phyloP scores from a whole-genome alignment of 1,284 basidiomycete genomes.

The Macrocybe sp. region DNA sequence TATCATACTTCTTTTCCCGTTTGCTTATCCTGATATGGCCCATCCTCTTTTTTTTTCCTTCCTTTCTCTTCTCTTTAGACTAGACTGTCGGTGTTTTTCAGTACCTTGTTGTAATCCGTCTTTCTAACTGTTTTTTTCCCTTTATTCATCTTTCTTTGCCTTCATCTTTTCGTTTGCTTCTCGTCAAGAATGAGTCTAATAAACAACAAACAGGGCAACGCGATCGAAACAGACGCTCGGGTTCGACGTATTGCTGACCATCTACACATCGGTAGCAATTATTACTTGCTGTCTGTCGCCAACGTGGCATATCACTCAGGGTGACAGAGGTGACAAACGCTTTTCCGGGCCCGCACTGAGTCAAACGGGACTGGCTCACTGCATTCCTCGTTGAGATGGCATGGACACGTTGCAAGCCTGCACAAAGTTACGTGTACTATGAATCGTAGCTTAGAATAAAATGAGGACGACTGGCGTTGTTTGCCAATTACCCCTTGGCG shows the following conservation, averaged over 20 bases:
- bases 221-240: no score
- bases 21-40: not conserved
- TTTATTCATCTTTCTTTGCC: not conserved
- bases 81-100: no score
- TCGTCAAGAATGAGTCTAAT: not conserved
- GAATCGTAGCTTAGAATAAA: slow-evolving; percentile 1
- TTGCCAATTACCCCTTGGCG: slow-evolving; percentile 20
- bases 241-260: no score
- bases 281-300: no score
- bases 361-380: no score
- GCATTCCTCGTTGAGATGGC: not conserved
- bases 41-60: slow-evolving; percentile 6
- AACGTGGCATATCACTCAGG: slow-evolving; percentile 2
- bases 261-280: not conserved
- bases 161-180: not conserved
- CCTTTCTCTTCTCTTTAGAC: not conserved
- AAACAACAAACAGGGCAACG: no score
- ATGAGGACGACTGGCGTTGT: slow-evolving; percentile 12
- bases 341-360: no score
- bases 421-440: no score
- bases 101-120: no score
- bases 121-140: not conserved
- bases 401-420: no score
- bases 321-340: no score
- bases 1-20: not conserved